Base-by-base conservation (phyloP, 768 basidiomycete species). In the Kwoniella sp. region DNA sequence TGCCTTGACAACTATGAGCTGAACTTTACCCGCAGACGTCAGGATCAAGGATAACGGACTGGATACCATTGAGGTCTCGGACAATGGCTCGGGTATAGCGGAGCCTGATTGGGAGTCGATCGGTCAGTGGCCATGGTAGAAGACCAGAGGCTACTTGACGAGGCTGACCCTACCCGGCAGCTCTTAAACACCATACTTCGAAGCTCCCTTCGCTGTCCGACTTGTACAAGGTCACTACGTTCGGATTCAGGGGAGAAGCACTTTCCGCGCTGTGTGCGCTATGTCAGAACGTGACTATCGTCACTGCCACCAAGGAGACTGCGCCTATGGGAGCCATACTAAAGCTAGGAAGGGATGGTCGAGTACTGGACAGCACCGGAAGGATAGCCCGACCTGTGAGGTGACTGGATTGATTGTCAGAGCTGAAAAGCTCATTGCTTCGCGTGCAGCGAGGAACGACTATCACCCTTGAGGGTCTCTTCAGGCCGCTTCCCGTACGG, bases 211-310 rank as follows among this genome's bases (percentile, higher is more conserved):
- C 83, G 0, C 89, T 85, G 65, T 75, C 81, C 3, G 88, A 90
- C 67, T 80, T 96, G 3, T 76, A 81, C 2, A 76, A 79, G 0
- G 82, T 98, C 9, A 75, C 76, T 5, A 89, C 90, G 0, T 95
- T 96, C 71, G 93, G 93, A 0, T 99, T 98, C 69, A 82, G 95
- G 31, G 95, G 95, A 14, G 95, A 99, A 75, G 95, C 95, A 0
- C 78, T 99, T 0, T 89, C 90, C 6, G 91, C 93, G 2, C 79
- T 99, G 0, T 99, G 92, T 67, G 88, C 88, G 1, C 75, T 95
- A 0, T 81, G 83, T 43, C 84, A 87, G 47, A 74, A 77, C 3
- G 80, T 96, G 10, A 78, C 76, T 0, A 78, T 96, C 41, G 80
- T 80, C 1, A 96, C 93, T 0, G 80, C 87, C 3, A 90, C 88